These are phyloP conservation scores for Citrus unshiu DNA, from an alignment of 345 rosid genomes.

Conservation along the genomic window DNA sequence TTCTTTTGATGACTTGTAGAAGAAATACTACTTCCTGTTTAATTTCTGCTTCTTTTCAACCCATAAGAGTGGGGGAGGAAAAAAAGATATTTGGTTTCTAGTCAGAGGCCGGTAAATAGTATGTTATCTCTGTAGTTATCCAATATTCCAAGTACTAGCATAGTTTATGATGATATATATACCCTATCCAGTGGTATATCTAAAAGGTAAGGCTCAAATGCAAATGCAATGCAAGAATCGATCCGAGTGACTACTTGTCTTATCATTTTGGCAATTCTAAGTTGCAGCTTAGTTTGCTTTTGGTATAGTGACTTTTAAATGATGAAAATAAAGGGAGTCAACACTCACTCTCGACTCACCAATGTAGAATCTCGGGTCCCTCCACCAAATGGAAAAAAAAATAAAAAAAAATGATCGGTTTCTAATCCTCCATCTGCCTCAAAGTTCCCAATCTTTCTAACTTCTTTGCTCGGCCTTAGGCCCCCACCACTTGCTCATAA, in stretches of 20 bases:
- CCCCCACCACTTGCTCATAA: not conserved
- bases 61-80: too few species aligned
- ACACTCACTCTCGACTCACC: not conserved
- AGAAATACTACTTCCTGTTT: not conserved
- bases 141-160: not conserved
- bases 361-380: constrained; percentile 10
- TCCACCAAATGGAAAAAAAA: not conserved
- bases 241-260: not conserved
- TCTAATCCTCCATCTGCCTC: not conserved
- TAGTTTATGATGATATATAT: not conserved
- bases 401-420: constrained; percentile 5
- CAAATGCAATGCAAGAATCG: not conserved
- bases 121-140: not conserved
- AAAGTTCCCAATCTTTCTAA: not conserved
- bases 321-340: not conserved
- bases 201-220: not conserved
- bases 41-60: too few species aligned
- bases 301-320: not conserved
- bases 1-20: not conserved
- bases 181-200: not conserved
- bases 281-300: not conserved
- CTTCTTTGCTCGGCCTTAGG: not conserved
- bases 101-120: too few species aligned
- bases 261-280: not conserved
- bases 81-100: not conserved